Evolutionary conservation across 1,284 basidiomycete genomes (phyloP), one percentile per base, ranked within the genome.

Genomic region (Vanrija pseudolonga): DNA sequence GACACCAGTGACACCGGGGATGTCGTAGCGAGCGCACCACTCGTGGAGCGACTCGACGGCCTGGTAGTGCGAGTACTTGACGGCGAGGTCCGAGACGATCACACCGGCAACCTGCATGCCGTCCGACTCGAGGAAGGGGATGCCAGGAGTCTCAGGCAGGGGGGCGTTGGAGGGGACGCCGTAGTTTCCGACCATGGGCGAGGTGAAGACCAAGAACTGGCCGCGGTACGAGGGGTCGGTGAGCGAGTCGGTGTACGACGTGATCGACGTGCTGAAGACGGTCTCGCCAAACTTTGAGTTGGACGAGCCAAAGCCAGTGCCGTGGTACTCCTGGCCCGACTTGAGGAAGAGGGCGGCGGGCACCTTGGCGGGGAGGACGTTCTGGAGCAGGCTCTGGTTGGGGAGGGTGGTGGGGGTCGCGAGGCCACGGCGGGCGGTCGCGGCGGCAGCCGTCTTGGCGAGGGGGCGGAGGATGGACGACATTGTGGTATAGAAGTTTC

Each of bases 231-330:
- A 98, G 6, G 95, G 95, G 74, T 99, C 95, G 45, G 95, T 99
- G 91, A 99, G 96, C 15, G 93, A 97, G 78, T 99, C 96, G 52
- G 94, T 98, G 78, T 99, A 98, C 51, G 92, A 96, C 7, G 96
- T 99, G 75, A 98, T 98, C 50, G 91, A 94, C 36, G 95, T 99
- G 22, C 92, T 95, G 78, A 99, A 99, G 26, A 99, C 95, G 3
- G 95, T 96, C 80, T 99, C 95, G 59, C 96, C 96, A 78, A 85
- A 98, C 55, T 87, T 85, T 69, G 89, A 93, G 69, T 83, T 86
- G 44, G 87, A 85, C 20, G 90, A 87, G 60, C 95, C 95, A 74
- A 99, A 98, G 14, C 88, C 89, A 49, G 84, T 83, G 39, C 96
- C 95, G 53, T 81, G 72, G 82, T 96, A 98, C 14, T 87, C 88